Evolutionary conservation across 1,139 yeast species (phyloP).

Genomic region (Blastobotrys buckinghamii): DNA sequence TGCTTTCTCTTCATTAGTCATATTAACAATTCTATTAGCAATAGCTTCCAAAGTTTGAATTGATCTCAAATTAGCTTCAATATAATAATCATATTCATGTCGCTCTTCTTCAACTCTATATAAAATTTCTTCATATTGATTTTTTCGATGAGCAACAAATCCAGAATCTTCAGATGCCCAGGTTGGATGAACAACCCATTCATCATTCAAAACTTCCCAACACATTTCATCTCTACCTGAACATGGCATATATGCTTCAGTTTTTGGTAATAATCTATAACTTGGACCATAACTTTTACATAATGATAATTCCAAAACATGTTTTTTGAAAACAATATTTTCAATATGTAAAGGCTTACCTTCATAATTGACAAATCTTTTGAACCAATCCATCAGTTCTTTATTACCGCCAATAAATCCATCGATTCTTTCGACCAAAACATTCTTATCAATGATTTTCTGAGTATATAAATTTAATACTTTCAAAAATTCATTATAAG

Average conservation of each 20-base stretch:
- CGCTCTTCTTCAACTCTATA: conserved; percentile 97
- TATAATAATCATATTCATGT: conserved; percentile 90
- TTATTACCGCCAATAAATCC: conserved; percentile 75
- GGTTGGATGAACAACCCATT: conserved; percentile 99
- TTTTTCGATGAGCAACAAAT: conserved; percentile 93
- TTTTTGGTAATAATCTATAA: conserved; percentile 85
- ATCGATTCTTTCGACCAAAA: conserved; percentile 78
- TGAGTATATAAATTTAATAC: conserved; percentile 81
- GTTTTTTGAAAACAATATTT: conserved; percentile 82
- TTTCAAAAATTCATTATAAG: conserved; percentile 86
- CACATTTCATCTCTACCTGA: conserved; percentile 99
- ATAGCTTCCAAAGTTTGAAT: conserved; percentile 94
- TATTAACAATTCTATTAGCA: conserved; percentile 87
- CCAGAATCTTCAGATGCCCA: conserved; percentile 99
- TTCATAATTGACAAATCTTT: conserved; percentile 82
- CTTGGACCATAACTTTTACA: conserved; percentile 85
- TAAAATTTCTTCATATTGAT: conserved; percentile 92
- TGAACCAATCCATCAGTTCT: conserved; percentile 87
- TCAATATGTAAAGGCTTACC: conserved; percentile 58
- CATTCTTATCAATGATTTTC: conserved; percentile 77
- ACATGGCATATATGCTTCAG: conserved; percentile 95
- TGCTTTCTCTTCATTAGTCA: conserved; percentile 87
- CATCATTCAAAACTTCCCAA: conserved; percentile 97
- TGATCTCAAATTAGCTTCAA: conserved; percentile 91
- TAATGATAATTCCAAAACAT: conserved; percentile 77